Conservation (phyloP, 257 asterid genomes). For the Handroanthus guayacan region DNA sequence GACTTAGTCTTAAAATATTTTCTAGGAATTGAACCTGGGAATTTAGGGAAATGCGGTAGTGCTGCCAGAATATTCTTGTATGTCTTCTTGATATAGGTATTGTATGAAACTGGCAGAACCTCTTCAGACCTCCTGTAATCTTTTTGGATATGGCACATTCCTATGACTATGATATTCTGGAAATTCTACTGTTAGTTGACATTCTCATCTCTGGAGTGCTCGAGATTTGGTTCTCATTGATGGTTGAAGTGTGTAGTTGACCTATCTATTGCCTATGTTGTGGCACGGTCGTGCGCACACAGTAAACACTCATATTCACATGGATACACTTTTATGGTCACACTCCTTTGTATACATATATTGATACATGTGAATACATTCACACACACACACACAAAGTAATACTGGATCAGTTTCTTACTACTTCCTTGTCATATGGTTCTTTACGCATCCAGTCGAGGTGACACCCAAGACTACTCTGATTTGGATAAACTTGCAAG, state of each 20-base stretch:
- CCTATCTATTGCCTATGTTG: constrained; percentile 4
- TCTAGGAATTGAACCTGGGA: background rate
- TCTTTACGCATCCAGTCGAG: constrained; percentile 74
- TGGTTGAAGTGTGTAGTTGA: constrained; percentile 26
- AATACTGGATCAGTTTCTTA: constrained; percentile 5
- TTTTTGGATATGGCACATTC: constrained; percentile 6
- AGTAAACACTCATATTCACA: background rate
- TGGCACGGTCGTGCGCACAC: background rate
- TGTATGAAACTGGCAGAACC: background rate
- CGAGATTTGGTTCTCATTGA: constrained; percentile 19
- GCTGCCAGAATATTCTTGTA: constrained; percentile 20
- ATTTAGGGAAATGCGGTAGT: constrained; percentile 7
- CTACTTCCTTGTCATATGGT: constrained; percentile 37
- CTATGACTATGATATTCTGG: constrained; percentile 5
- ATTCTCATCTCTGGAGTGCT: constrained; percentile 11
- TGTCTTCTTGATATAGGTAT: background rate
- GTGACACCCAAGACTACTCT: constrained; percentile 95
- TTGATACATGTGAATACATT: background rate
- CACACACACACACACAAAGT: background rate
- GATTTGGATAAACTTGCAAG: constrained; percentile 89
- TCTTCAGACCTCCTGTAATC: background rate
- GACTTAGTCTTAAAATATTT: background rate
- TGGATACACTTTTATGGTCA: background rate
- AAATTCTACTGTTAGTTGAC: constrained; percentile 21
- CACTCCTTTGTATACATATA: background rate